Percentiles rank a stretch among this genome's conserved stretches.
Evolutionary conservation across 2,329 filamentous ascomycete species (phyloP).

Genomic region (Ascochyta viciae-villosae): DNA sequence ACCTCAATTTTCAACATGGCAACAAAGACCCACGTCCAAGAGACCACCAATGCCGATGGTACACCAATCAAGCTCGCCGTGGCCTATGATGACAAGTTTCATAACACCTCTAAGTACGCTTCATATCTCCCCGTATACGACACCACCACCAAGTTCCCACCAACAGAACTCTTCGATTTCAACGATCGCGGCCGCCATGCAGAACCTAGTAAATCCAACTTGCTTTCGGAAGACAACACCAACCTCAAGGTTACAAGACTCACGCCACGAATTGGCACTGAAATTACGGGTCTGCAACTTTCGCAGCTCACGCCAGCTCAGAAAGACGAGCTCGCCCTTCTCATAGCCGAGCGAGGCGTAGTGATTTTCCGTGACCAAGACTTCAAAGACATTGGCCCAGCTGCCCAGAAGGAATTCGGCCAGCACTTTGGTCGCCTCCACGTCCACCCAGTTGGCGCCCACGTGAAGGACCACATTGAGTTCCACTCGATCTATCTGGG

Average conservation of each 20-base stretch:
- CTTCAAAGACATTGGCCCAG: constrained; percentile 54
- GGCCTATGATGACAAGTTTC: constrained; percentile 32
- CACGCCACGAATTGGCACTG: constrained; percentile 37
- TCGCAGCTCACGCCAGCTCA: constrained; percentile 51
- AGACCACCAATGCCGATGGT: constrained; percentile 27
- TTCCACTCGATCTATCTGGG: constrained; percentile 36
- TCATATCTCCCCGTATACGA: constrained; percentile 48
- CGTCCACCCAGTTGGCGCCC: constrained; percentile 33
- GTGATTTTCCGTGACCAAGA: constrained; percentile 58
- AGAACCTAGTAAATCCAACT: constrained; percentile 53
- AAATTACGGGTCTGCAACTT: constrained; percentile 51
- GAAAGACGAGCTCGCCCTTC: constrained; percentile 56
- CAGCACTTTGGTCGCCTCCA: constrained; percentile 51
- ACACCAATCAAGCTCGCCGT: constrained; percentile 30
- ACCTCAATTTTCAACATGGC: constrained; percentile 11
- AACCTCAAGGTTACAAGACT: constrained; percentile 29
- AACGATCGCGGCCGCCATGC: constrained; percentile 52
- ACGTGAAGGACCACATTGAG: constrained; percentile 37
- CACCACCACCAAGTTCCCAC: constrained; percentile 47
- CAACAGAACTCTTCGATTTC: constrained; percentile 52
- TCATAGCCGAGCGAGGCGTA: constrained; percentile 48
- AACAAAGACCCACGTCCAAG: constrained; percentile 23
- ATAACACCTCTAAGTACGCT: constrained; percentile 42
- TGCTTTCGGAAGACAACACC: constrained; percentile 45
- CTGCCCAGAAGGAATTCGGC: constrained; percentile 54